Base-by-base conservation (phyloP, 371 early-diverging fungal genomes). In the Dichotomocladium elegans region DNA sequence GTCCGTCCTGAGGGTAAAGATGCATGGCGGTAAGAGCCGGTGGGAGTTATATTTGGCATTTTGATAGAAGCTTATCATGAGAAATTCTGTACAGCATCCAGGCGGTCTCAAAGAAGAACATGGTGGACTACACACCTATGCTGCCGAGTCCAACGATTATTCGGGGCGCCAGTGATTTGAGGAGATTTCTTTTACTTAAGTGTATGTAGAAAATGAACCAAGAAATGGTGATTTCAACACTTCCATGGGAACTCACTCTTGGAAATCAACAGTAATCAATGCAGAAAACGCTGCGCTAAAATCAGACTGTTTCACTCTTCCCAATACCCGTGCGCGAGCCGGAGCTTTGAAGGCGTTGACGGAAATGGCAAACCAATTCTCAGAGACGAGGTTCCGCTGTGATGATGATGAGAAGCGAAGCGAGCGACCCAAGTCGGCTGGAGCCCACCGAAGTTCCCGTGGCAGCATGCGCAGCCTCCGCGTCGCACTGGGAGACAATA, bases 201-300 rank as follows among this genome's bases (percentile, higher is more conserved):
- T 31, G 76, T 72, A 67, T 50, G 55, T 69, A 65, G 49, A 24
- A n/a, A 14, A 14, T 4, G 15, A 15, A 3, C 19, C 34, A 22
- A 3, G 25, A 12, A 33, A 10, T 33, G 34, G n/a, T 33, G 34
- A 10, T 33, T 33, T 10, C 34, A n/a, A 10, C 10, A n/a, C n/a
- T 10, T 33, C n/a, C 9, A 33, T 33, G 9, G 34, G 34, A n/a
- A n/a, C n/a, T n/a, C n/a, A n/a, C n/a, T n/a, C n/a, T n/a, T n/a
- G 5, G 41, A 44, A 22, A 11, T 25, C 26, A 47, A 40, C 31
- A 60, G 87, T 87, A 55, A 76, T 91, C 7, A 90, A 87, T 55
- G 91, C 80, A 10, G 89, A 90, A 57, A 83, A 87, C 53, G 82
- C 88, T 1, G 83, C 89, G 0, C 76, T 84, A 41, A 85, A 87